Conservation (phyloP, 176 grass and related monocot genomes). For the Thinopyrum elongatum region DNA sequence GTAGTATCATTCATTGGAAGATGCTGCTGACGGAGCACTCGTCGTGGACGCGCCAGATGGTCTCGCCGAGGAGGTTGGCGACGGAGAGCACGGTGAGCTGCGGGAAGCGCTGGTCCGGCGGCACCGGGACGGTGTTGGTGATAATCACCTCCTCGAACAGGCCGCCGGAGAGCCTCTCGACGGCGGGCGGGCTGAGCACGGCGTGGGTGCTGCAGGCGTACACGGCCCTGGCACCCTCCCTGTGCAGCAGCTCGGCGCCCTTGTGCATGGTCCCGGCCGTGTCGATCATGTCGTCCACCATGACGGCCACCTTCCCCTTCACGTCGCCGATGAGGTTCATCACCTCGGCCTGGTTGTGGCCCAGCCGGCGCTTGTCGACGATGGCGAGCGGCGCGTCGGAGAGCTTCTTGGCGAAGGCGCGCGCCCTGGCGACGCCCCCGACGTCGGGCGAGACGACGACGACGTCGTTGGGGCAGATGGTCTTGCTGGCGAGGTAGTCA, state of each 20-base stretch:
- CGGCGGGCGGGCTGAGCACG: slow-evolving; percentile 70
- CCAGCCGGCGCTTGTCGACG: slow-evolving; percentile 59
- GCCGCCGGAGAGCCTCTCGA: slow-evolving; percentile 70
- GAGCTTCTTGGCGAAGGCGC: slow-evolving; percentile 67
- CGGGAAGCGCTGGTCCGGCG: slow-evolving; percentile 53
- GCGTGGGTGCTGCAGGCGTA: slow-evolving; percentile 90
- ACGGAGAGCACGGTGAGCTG: slow-evolving; percentile 77
- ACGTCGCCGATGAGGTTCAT: slow-evolving; percentile 24
- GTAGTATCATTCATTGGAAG: slow-evolving; percentile 48
- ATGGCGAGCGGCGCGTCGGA: slow-evolving; percentile 68
- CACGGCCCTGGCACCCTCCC: slow-evolving; percentile 71
- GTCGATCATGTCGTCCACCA: slow-evolving; percentile 31
- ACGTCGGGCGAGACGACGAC: slow-evolving; percentile 41
- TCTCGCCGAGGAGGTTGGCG: slow-evolving; percentile 76
- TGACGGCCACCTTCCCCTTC: background rate
- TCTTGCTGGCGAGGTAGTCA: slow-evolving; percentile 94
- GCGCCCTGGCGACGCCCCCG: slow-evolving; percentile 70
- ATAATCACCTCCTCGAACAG: slow-evolving; percentile 92
- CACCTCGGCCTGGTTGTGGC: slow-evolving; percentile 64
- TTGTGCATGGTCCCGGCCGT: slow-evolving; percentile 58
- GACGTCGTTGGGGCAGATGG: slow-evolving; percentile 61
- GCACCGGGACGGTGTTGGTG: slow-evolving; percentile 67
- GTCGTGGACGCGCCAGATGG: slow-evolving; percentile 82
- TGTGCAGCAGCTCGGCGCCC: slow-evolving; percentile 58
- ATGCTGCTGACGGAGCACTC: slow-evolving; percentile 80